phyloP scores from a whole-genome alignment of 192 early-diverging fungal genomes.

The Linnemannia hyalina region DNA sequence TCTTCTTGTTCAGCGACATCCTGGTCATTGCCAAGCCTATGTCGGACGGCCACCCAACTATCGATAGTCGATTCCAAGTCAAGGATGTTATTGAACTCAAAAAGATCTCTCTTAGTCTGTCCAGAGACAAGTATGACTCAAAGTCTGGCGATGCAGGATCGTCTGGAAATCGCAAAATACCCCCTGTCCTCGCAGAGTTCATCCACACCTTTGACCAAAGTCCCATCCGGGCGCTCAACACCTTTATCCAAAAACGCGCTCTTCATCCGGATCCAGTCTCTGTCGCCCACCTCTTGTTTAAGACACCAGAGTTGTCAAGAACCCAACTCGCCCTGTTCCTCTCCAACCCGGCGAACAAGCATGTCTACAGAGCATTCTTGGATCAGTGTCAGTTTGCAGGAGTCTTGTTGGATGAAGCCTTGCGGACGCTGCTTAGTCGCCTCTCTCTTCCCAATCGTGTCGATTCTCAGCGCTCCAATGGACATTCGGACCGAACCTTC shows the following conservation, averaged over 20 bases:
- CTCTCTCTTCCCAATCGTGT: conserved; percentile 68
- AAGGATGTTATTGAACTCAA: conserved; percentile 66
- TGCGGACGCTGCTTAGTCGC: conserved; percentile 67
- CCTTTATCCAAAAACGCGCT: conserved; percentile 68
- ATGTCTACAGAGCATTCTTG: conserved; percentile 69
- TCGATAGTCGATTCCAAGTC: conserved; percentile 67
- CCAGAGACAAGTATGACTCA: conserved; percentile 54
- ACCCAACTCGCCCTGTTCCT: conserved; percentile 71
- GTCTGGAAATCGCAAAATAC: conserved; percentile 58
- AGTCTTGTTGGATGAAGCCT: conserved; percentile 68
- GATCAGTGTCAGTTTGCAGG: conserved; percentile 68
- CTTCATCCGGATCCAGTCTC: conserved; percentile 69
- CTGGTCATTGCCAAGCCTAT: conserved; percentile 76
- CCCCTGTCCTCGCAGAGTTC: conserved; percentile 69
- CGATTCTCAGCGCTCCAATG: conserved; percentile 10
- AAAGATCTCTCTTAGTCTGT: conserved; percentile 59
- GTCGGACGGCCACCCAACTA: conserved; percentile 60
- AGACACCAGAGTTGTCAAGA: conserved; percentile 71
- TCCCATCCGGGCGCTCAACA: conserved; percentile 68
- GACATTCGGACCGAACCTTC: conserved; percentile 18
- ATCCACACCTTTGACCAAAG: conserved; percentile 70
- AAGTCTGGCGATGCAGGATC: conserved; percentile 30
- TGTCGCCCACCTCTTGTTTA: conserved; percentile 76
- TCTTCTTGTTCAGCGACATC: conserved; percentile 76
- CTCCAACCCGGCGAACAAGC: conserved; percentile 64